Evolutionary conservation across 2,329 filamentous ascomycete species (phyloP).

Genomic region (Botrytis byssoidea): DNA sequence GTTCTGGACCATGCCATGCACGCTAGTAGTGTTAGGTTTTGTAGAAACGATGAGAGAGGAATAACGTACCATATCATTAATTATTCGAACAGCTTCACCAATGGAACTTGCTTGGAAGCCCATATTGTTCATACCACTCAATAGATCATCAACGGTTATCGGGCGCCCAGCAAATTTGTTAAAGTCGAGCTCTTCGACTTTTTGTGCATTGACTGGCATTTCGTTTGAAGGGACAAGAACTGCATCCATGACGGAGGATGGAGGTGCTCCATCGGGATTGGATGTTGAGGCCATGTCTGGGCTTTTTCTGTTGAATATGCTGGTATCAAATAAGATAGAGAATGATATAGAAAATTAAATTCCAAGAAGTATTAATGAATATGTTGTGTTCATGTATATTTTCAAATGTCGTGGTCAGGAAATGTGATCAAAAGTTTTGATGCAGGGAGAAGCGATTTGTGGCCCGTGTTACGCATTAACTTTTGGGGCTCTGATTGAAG

Average conservation of each 20-base stretch:
- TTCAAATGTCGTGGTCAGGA: neutral
- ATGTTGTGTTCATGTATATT: neutral
- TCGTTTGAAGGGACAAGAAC: conserved; percentile 83
- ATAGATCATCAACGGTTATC: conserved; percentile 82
- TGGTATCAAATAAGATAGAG: neutral
- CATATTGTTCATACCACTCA: conserved; percentile 80
- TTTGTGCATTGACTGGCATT: conserved; percentile 72
- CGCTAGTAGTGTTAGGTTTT: conserved; percentile 51
- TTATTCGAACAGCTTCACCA: conserved; percentile 82
- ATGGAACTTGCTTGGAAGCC: conserved; percentile 81
- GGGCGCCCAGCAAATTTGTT: conserved; percentile 71
- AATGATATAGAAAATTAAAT: neutral
- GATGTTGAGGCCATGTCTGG: conserved; percentile 15
- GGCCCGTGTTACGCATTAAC: neutral
- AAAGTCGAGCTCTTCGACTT: conserved; percentile 91
- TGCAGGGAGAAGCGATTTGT: conserved; percentile 1
- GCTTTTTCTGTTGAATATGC: neutral
- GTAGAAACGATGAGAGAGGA: neutral
- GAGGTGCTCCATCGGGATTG: conserved; percentile 43
- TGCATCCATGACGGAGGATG: conserved; percentile 67
- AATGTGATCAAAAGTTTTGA: conserved; percentile 7
- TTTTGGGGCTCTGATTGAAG: neutral
- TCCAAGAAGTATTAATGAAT: neutral
- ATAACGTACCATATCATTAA: conserved; percentile 82
- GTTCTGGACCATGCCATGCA: conserved; percentile 77